Conservation (phyloP, 495 filamentous ascomycete species). For the Xylaria castorea region DNA sequence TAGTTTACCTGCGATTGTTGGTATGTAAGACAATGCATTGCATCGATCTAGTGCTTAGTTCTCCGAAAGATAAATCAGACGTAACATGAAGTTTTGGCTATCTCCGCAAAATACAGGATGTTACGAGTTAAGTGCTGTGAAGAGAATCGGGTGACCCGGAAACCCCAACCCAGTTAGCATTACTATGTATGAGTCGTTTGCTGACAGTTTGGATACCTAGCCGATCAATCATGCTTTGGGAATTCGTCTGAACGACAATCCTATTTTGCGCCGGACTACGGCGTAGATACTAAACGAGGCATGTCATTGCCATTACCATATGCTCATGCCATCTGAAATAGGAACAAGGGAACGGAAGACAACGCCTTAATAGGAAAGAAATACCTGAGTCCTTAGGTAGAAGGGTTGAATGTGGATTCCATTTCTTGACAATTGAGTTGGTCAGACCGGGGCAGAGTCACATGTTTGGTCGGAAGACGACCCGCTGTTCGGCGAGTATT, state of each 20-base stretch:
- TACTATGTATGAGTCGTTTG: background rate
- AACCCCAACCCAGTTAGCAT: background rate
- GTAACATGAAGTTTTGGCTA: background rate
- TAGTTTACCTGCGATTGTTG: background rate
- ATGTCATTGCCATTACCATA: background rate
- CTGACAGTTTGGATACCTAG: background rate
- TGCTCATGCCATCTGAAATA: background rate
- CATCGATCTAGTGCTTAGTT: background rate
- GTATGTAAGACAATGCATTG: too few relatives aligned
- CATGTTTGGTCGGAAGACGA: background rate
- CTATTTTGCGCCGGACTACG: constrained; percentile 1
- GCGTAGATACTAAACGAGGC: background rate
- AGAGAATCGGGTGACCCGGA: background rate
- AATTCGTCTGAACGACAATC: background rate
- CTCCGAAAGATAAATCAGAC: background rate
- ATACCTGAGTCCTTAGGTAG: background rate
- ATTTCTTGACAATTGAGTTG: background rate
- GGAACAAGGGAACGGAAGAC: background rate
- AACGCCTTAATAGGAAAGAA: background rate
- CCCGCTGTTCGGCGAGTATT: background rate
- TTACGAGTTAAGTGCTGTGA: background rate
- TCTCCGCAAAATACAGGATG: background rate
- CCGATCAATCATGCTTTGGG: background rate
- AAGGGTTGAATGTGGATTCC: background rate
- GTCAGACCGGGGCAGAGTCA: background rate